Evolutionary conservation across 1,139 yeast genomes (phyloP).

Genomic region (Sugiyamaella neomexicana): DNA sequence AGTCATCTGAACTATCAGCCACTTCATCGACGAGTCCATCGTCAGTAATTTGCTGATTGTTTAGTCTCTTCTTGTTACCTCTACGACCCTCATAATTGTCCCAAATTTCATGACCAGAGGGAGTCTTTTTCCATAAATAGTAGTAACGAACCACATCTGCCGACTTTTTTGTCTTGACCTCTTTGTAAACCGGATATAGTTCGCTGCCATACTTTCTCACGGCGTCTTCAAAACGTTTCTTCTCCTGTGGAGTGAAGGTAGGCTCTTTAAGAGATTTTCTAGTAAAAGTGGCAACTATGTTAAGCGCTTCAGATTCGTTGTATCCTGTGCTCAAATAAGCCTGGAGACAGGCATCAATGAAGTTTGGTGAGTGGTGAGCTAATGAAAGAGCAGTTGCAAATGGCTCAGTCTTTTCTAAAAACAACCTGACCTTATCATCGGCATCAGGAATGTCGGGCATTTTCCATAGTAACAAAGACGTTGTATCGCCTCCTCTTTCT

Average conservation of each 20-base stretch:
- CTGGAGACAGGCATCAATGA: conserved; percentile 68
- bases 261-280: conserved; percentile 72
- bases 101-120: conserved; percentile 75
- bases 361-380: conserved; percentile 63
- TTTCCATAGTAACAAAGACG: conserved; percentile 71
- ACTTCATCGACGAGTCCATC: conserved; percentile 47
- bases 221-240: conserved; percentile 70
- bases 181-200: conserved; percentile 66
- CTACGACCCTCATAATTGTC: conserved; percentile 75
- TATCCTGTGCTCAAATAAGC: conserved; percentile 55
- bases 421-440: conserved; percentile 50
- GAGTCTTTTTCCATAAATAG: conserved; percentile 88
- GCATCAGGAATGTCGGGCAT: conserved; percentile 3
- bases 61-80: conserved; percentile 50
- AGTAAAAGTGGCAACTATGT: conserved; percentile 47
- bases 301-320: conserved; percentile 50
- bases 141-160: conserved; percentile 82
- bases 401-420: conserved; percentile 54
- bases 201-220: conserved; percentile 78
- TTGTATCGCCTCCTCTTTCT: conserved; percentile 82
- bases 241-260: conserved; percentile 62
- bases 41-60: conserved; percentile 32
- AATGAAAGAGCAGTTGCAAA: conserved; percentile 56
- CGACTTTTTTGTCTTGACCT: conserved; percentile 66
- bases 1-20: conserved; percentile 71